Conservation (phyloP, 169 alveolate genomes). For the Plasmodium chabaudi region DNA sequence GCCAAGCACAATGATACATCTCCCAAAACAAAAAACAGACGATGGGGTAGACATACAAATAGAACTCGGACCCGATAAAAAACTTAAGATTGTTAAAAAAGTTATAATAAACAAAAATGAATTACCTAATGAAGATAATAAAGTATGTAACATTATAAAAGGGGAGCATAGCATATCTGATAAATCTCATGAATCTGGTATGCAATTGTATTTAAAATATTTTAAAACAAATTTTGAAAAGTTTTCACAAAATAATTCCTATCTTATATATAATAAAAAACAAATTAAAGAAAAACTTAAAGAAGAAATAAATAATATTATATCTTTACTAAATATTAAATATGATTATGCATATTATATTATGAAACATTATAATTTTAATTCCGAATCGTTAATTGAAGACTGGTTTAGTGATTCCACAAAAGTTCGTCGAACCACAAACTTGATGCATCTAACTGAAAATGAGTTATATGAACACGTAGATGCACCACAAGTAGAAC, state of each 20-base stretch:
- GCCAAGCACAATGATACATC: too few relatives aligned
- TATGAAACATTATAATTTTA: slow-evolving; percentile 40
- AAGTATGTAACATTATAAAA: neutral
- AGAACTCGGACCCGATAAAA: slow-evolving; percentile 36
- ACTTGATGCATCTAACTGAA: slow-evolving; percentile 16
- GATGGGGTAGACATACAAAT: slow-evolving; percentile 13
- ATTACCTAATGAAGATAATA: neutral
- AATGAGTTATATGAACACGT: neutral
- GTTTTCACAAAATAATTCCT: slow-evolving; percentile 20
- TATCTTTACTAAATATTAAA: slow-evolving; percentile 12
- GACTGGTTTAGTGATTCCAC: slow-evolving; percentile 43
- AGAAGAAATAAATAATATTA: slow-evolving; percentile 18
- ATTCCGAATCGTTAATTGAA: slow-evolving; percentile 39
- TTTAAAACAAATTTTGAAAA: slow-evolving; percentile 28
- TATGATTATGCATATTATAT: slow-evolving; percentile 51
- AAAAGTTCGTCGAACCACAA: slow-evolving; percentile 21
- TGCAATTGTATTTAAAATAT: slow-evolving; percentile 25
- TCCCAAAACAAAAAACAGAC: slow-evolving; percentile 16
- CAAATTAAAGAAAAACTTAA: slow-evolving; percentile 36
- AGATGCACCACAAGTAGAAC: neutral
- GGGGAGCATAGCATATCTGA: neutral
- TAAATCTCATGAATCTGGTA: slow-evolving; percentile 23
- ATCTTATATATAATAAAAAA: slow-evolving; percentile 18
- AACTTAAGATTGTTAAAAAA: slow-evolving; percentile 32
- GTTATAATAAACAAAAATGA: neutral